Base-by-base conservation (phyloP, 306 rosid genomes). In the Casuarina equisetifolia region DNA sequence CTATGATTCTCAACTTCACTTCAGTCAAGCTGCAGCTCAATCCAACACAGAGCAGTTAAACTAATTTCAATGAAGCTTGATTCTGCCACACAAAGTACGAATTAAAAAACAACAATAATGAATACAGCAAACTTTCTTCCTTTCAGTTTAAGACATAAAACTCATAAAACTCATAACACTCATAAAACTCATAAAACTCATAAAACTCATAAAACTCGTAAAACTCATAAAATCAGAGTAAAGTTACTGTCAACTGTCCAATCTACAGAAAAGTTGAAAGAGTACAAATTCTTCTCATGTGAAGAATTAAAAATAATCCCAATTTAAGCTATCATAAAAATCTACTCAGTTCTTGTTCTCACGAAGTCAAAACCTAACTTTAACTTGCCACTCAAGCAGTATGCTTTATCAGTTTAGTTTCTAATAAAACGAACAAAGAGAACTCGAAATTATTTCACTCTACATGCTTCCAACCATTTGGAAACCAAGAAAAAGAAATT, bases 1-100 rank as follows among this genome's bases (percentile, higher is more conserved):
- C 57, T 36, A 25, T 11, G 11, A 25, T 82, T 59, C 64, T 5
- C 69, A 69, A 58, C 10, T 25, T 40, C 74, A 42, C 67, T 72
- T 25, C 35, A 62, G 15, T 15, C 40, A 4, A 44, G 45, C 43
- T 36, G 35, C 35, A 62, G 45, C 20, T 62, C 69, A 36, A 36
- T 62, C 19, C 6, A 62, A 38, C 3, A 36, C 25, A 20, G 64
- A 66, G 46, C 71, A 46, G 50, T 66, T 19, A 16, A 66, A 17
- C 3, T 66, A 42, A 25, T 25, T 7, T 16, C 9, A 42, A 1
- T 40, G 48, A 66, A 43, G 50, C 36, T 66, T 16, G 32, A 6
- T 66, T 40, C 71, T 66, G 71, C 36, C 42, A 8, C 71, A 66
- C 50, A 66, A 17, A 67, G 40, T n/a, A 42, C 35, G 42, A 66